Evolutionary conservation across 2,329 filamentous ascomycete genomes (phyloP), one percentile per base, ranked within the genome.

Genomic region (Cercospora sp.): DNA sequence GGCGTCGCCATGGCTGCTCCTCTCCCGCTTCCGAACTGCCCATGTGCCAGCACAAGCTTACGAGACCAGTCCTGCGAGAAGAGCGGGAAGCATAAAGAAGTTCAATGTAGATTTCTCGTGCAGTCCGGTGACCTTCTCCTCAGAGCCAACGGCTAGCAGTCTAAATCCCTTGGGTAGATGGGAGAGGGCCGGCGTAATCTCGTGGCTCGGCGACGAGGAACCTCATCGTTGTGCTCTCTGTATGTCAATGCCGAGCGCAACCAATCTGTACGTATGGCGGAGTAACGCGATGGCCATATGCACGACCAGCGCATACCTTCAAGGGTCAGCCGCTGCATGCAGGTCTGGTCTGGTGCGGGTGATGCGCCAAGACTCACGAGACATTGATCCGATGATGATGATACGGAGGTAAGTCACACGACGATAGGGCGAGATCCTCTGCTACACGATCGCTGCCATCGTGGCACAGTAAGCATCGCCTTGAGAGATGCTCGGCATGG

Each of bases 241-340:
- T 53, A 30, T 33, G 26, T 58, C 53, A 58, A 58, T 58, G 53
- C 53, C 53, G 53, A 30, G 53, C 53, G 53, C 30, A n/a, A 20
- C 20, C 60, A n/a, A 28, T 30, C 9, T 42, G 42, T 48, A 63
- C 40, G 45, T 51, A 53, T 53, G 33, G 60, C 60, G 60, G 60
- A 63, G 60, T 33, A 42, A 64, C 55, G 48, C 23, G 48, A 55
- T 57, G 62, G 62, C 28, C 26, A n/a, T 53, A 63, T 58, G 48
- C 51, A 64, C 48, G 62, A 57, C 62, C 62, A 64, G 62, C 62
- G 62, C 62, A 64, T 40, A 64, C 48, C 18, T 57, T 40, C 33
- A 26, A 64, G 62, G 62, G n/a, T 42, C 36, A 58, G 48, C 62
- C 51, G 31, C 48, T 55, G 31, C 62, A 64, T 31, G 45, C 45